These are phyloP conservation scores for Podaxis sp. DNA, from an alignment of 768 basidiomycete genomes.

Conservation along the genomic window DNA sequence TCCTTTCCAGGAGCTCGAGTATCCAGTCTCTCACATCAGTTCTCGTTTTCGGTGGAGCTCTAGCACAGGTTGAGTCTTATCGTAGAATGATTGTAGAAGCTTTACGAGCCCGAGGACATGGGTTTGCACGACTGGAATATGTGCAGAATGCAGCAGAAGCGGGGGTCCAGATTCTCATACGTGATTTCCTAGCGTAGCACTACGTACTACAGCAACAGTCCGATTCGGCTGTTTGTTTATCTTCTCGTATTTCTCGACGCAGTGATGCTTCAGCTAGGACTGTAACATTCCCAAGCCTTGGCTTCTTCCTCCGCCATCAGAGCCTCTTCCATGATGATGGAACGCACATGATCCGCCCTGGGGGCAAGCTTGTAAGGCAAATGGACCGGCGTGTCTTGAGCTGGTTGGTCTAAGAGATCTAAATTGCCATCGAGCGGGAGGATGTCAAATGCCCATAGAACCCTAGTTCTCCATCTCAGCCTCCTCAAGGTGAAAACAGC, in stretches of 20 bases:
- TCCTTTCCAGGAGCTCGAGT: slow-evolving; percentile 6
- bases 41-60: slow-evolving; percentile 24
- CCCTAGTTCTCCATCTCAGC: slow-evolving; percentile 8
- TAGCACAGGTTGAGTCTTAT: slow-evolving; percentile 21
- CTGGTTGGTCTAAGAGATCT: not conserved
- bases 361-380: slow-evolving; percentile 9
- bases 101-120: slow-evolving; percentile 14
- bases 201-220: not conserved
- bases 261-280: not conserved
- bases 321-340: slow-evolving; percentile 3
- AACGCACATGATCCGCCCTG: not conserved
- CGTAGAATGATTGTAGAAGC: slow-evolving; percentile 15
- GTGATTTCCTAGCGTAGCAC: slow-evolving; percentile 1
- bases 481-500: not conserved
- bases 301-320: slow-evolving; percentile 2
- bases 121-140: slow-evolving; percentile 19
- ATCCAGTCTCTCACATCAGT: slow-evolving; percentile 14
- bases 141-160: slow-evolving; percentile 19
- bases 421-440: slow-evolving; percentile 4
- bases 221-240: not conserved
- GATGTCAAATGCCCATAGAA: slow-evolving; percentile 25
- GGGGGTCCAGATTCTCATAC: slow-evolving; percentile 5
- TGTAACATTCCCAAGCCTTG: not conserved
- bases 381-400: not conserved
- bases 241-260: not conserved